Conservation (phyloP, 2,329 filamentous ascomycete species). For the Hysterium pulicare region DNA sequence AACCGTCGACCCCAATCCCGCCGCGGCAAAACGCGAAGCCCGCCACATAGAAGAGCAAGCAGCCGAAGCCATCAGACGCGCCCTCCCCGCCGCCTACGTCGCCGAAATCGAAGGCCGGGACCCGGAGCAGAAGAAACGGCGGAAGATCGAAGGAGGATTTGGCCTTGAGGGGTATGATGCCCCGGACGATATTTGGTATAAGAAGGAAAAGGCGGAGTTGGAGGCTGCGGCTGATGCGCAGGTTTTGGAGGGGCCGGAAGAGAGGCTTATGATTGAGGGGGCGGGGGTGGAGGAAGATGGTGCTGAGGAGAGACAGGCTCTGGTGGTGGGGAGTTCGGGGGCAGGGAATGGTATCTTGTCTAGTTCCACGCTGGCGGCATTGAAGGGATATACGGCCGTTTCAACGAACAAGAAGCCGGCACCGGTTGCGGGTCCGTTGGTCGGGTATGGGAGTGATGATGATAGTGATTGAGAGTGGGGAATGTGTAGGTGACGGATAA, state of each 20-base stretch:
- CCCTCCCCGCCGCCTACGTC: slow-evolving; percentile 84
- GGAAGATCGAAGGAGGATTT: slow-evolving; percentile 82
- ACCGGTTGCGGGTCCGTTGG: slow-evolving; percentile 66
- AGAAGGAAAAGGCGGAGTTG: slow-evolving; percentile 66
- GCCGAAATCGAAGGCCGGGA: slow-evolving; percentile 92
- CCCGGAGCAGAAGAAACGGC: slow-evolving; percentile 78
- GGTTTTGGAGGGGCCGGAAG: slow-evolving; percentile 58
- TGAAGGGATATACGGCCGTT: slow-evolving; percentile 55
- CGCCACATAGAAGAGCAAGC: slow-evolving; percentile 90
- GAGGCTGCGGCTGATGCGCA: slow-evolving; percentile 63
- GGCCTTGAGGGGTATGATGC: slow-evolving; percentile 89
- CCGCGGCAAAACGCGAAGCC: slow-evolving; percentile 89
- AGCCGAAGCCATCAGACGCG: slow-evolving; percentile 84
- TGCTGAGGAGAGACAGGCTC: too few relatives aligned
- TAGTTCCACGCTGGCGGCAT: slow-evolving; percentile 72
- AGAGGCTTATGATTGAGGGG: slow-evolving; percentile 46
- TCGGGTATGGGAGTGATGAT: slow-evolving; percentile 86
- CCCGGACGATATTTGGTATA: slow-evolving; percentile 90
- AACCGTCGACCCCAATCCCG: slow-evolving; percentile 91
- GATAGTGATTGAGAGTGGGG: slow-evolving; percentile 57
- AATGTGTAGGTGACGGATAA: too few relatives aligned
- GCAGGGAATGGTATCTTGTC: slow-evolving; percentile 69
- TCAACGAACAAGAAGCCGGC: slow-evolving; percentile 54
- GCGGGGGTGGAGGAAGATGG: slow-evolving; percentile 31
- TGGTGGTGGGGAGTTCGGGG: slow-evolving; percentile 21